Conservation (phyloP, 192 early-diverging fungal genomes). For the Powellomyces hirtus region DNA sequence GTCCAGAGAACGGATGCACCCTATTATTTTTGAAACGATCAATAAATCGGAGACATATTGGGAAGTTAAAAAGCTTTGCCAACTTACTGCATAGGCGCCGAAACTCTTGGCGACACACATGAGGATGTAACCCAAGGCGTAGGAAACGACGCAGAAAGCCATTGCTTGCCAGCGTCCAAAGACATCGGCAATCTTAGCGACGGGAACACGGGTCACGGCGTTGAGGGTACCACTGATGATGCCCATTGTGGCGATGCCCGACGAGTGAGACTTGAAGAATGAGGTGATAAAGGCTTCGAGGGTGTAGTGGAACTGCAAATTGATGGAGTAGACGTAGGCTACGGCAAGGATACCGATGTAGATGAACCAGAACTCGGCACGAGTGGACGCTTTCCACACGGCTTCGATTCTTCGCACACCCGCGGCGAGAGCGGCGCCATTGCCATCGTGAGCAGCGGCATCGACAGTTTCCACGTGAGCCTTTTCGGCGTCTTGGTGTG, state of each 20-base stretch:
- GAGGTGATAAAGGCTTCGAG: constrained; percentile 5
- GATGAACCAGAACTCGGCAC: background rate
- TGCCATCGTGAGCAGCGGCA: too few species aligned
- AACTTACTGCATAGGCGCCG: too few species aligned
- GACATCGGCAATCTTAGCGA: constrained; percentile 2
- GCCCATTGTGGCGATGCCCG: background rate
- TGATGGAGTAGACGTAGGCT: background rate
- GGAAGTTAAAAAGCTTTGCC: too few species aligned
- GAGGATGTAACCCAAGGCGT: too few species aligned
- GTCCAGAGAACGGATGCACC: background rate
- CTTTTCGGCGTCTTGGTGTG: too few species aligned
- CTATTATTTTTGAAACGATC: too few species aligned
- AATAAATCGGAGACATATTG: too few species aligned
- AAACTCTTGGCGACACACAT: too few species aligned
- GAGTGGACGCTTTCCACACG: background rate
- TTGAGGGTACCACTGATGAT: background rate
- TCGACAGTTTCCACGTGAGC: too few species aligned
- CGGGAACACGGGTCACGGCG: background rate
- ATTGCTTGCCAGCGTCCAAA: constrained; percentile 4
- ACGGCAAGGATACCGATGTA: background rate
- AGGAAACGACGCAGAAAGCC: background rate
- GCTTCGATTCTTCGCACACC: background rate
- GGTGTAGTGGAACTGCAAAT: background rate
- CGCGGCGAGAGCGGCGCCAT: too few species aligned
- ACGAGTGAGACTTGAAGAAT: constrained; percentile 2